phyloP scores from a whole-genome alignment of 257 asterid species.

The Perilla frutescens region DNA sequence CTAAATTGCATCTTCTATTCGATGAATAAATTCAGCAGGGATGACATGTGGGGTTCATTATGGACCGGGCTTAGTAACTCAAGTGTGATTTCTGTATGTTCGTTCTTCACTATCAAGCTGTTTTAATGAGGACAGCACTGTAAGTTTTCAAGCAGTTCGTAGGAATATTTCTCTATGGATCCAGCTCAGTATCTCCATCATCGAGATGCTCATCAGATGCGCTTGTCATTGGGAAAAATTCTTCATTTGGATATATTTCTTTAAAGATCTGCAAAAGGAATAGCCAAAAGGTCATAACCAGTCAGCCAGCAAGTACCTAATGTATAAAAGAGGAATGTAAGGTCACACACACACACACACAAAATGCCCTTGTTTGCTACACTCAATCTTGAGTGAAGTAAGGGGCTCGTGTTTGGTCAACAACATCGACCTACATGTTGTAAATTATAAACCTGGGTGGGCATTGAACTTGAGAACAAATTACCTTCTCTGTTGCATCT shows the following conservation, averaged over 20 bases:
- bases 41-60: slow-evolving; percentile 5
- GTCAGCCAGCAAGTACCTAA: slow-evolving; percentile 18
- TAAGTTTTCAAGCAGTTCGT: not conserved
- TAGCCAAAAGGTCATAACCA: slow-evolving; percentile 19
- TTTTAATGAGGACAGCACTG: not conserved
- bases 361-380: not conserved
- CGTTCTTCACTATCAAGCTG: slow-evolving; percentile 22
- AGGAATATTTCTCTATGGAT: slow-evolving; percentile 33
- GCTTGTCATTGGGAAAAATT: slow-evolving; percentile 58
- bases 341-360: not conserved
- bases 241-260: slow-evolving; percentile 64
- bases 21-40: slow-evolving; percentile 13
- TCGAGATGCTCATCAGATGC: slow-evolving; percentile 44
- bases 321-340: slow-evolving; percentile 1
- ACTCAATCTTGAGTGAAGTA: not conserved
- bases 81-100: slow-evolving; percentile 25
- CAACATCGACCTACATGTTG: not conserved
- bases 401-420: not conserved
- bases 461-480: not conserved
- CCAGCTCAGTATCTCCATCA: slow-evolving; percentile 50
- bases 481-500: slow-evolving; percentile 66
- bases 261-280: slow-evolving; percentile 53
- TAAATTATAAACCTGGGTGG: slow-evolving; percentile 10
- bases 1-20: not conserved
- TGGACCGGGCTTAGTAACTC: slow-evolving; percentile 10